Conservation (phyloP, 805 yeast species). For the Tetrapisispora pingtungensis region DNA sequence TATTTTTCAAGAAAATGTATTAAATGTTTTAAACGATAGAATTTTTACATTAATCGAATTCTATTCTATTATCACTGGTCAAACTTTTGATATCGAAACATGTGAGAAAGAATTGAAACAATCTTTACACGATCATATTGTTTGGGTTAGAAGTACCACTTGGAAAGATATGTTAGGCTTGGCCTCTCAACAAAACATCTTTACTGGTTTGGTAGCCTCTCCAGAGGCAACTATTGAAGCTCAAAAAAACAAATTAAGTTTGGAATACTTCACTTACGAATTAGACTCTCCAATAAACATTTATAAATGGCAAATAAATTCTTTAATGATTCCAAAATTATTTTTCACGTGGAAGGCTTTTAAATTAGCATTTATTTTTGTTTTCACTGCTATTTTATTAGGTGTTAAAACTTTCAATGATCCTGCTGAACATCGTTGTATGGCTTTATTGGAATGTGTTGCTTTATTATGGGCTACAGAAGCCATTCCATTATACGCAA, state of each 20-base stretch:
- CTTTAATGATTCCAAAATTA: constrained; percentile 40
- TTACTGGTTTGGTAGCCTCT: background rate
- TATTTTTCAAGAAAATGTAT: constrained; percentile 45
- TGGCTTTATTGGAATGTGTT: constrained; percentile 53
- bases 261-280: constrained; percentile 27
- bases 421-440: constrained; percentile 48
- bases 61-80: constrained; percentile 42
- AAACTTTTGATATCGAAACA: constrained; percentile 28
- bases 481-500: constrained; percentile 82
- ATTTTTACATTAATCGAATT: constrained; percentile 43
- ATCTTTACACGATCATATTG: constrained; percentile 77
- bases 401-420: constrained; percentile 55
- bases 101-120: constrained; percentile 48
- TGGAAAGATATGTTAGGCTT: constrained; percentile 92
- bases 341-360: constrained; percentile 39
- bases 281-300: constrained; percentile 16
- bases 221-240: background rate
- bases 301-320: constrained; percentile 6
- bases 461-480: constrained; percentile 92
- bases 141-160: constrained; percentile 94
- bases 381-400: constrained; percentile 43
- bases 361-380: constrained; percentile 39
- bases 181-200: constrained; percentile 31
- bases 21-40: constrained; percentile 41
- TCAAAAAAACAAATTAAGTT: constrained; percentile 13